Percentiles rank a stretch among this genome's conserved stretches.
phyloP scores from a whole-genome alignment of 1,284 basidiomycete species.

The Apiotrichum domesticum region DNA sequence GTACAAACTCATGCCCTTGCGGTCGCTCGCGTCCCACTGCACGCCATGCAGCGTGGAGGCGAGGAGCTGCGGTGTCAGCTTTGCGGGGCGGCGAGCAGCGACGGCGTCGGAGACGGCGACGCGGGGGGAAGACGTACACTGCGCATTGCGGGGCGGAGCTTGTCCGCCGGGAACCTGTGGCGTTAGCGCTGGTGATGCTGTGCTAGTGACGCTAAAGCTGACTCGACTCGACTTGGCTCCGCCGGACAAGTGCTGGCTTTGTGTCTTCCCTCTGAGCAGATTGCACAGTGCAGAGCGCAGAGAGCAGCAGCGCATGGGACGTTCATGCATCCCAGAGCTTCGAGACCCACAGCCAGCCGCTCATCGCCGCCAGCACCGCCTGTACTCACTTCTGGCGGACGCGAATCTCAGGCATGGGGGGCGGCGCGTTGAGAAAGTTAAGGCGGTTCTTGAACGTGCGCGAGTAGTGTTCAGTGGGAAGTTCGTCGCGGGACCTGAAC shows the following conservation, averaged over 20 bases:
- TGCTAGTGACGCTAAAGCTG: background rate
- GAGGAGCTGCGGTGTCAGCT: constrained; percentile 19
- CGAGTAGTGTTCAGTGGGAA: constrained; percentile 10
- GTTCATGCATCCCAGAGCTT: no score
- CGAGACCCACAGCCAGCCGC: no score
- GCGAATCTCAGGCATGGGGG: background rate
- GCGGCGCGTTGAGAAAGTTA: constrained; percentile 1
- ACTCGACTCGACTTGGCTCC: background rate
- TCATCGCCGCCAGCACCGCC: no score
- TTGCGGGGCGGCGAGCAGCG: background rate
- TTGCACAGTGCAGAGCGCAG: no score
- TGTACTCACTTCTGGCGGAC: constrained; percentile 7
- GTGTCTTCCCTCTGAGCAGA: no score
- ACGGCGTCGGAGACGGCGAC: background rate
- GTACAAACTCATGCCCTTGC: constrained; percentile 24
- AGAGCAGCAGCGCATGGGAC: no score
- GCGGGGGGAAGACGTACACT: constrained; percentile 19
- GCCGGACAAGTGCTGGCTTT: no score
- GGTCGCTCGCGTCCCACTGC: constrained; percentile 32
- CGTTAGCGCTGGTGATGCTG: background rate
- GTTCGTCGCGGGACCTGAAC: background rate
- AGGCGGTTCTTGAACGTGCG: constrained; percentile 8
- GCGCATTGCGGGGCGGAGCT: constrained; percentile 31
- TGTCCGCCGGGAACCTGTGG: constrained; percentile 29
- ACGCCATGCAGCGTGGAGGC: constrained; percentile 23